Conservation (phyloP, 805 yeast species). For the Metschnikowia cubensis region DNA sequence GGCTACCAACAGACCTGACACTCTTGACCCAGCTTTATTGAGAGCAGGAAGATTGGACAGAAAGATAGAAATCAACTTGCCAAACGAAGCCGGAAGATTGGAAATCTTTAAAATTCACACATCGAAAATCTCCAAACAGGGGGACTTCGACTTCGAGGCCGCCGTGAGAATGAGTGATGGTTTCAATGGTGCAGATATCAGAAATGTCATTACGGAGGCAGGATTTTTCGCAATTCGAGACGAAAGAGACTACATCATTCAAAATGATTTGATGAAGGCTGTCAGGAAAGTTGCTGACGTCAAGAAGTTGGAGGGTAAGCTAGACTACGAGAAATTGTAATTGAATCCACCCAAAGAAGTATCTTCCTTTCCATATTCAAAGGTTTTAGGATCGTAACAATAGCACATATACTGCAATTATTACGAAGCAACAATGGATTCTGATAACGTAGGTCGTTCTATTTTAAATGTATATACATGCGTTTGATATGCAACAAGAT, state of each 20-base stretch:
- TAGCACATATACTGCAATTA: not conserved
- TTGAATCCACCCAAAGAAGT: not conserved
- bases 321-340: conserved; percentile 90
- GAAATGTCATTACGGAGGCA: conserved; percentile 97
- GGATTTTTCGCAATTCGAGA: conserved; percentile 98
- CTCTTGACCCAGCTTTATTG: conserved; percentile 92
- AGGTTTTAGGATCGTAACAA: not conserved
- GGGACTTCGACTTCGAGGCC: conserved; percentile 96
- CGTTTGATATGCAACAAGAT: conserved; percentile 5
- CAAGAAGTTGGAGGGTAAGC: conserved; percentile 93
- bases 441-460: not conserved
- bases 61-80: conserved; percentile 91
- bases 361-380: not conserved
- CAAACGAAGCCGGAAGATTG: conserved; percentile 92
- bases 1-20: conserved; percentile 99
- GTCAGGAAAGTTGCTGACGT: conserved; percentile 96
- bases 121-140: conserved; percentile 76
- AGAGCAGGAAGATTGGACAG: conserved; percentile 98
- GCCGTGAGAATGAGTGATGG: conserved; percentile 98
- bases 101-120: conserved; percentile 94
- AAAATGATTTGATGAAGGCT: conserved; percentile 94
- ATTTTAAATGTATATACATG: conserved; percentile 12
- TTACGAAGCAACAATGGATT: not conserved
- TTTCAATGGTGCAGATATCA: conserved; percentile 96
- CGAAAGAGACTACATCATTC: conserved; percentile 91